Evolutionary conservation across 164 flowering plant species (phyloP).

Genomic region (Dillenia turbinata): DNA sequence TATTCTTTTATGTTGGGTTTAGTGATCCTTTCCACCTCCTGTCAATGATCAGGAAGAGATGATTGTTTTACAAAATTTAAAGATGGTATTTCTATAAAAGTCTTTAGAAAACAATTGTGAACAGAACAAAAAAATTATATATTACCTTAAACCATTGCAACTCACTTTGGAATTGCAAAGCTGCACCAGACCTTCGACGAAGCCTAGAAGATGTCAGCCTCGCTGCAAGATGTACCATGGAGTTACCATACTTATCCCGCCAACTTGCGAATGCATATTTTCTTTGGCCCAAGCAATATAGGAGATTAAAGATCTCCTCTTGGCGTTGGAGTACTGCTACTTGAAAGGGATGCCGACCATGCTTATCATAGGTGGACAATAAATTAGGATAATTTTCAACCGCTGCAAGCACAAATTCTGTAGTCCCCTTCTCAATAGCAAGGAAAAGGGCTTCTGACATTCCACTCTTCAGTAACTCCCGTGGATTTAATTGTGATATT

Average conservation of each 20-base stretch:
- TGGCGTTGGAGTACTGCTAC: slow-evolving; percentile 12
- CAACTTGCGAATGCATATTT: not conserved
- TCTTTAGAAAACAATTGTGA: no score
- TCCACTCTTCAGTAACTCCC: not conserved
- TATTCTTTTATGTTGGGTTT: slow-evolving; percentile 10
- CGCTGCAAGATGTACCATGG: slow-evolving; percentile 17
- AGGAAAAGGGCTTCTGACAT: not conserved
- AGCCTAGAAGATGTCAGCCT: slow-evolving; percentile 8
- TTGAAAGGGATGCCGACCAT: slow-evolving; percentile 2
- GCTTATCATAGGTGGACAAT: slow-evolving; percentile 1
- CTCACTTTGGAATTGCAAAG: slow-evolving; percentile 23
- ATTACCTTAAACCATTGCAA: slow-evolving; percentile 21
- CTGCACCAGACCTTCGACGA: slow-evolving; percentile 20
- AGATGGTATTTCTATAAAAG: no score
- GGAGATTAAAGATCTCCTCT: slow-evolving; percentile 15
- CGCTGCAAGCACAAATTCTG: not conserved
- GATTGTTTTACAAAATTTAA: not conserved
- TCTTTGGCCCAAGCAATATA: slow-evolving; percentile 4
- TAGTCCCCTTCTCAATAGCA: not conserved
- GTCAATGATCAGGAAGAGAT: not conserved
- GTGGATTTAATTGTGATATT: not conserved
- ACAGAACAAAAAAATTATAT: not conserved
- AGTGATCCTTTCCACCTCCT: slow-evolving; percentile 31
- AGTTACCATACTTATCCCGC: slow-evolving; percentile 9
- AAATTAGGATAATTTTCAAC: not conserved